Conservation (phyloP, 2,329 filamentous ascomycete genomes). For the Curvularia lunata region DNA sequence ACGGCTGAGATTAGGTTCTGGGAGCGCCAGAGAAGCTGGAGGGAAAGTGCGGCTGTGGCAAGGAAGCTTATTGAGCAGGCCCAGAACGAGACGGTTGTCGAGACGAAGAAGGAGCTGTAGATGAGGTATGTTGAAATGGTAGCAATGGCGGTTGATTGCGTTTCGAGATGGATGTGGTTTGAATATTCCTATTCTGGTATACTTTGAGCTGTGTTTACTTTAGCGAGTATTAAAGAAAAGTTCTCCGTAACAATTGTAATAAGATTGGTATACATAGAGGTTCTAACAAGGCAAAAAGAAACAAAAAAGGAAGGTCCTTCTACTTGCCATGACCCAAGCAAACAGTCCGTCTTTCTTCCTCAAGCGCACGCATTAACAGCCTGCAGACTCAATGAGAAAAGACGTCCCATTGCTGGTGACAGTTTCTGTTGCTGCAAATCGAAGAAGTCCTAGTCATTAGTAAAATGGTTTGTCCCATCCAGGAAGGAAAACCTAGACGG, state of each 20-base stretch:
- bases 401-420: slow-evolving; percentile 28
- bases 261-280: background rate
- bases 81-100: slow-evolving; percentile 33
- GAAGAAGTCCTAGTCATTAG: background rate
- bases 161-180: background rate
- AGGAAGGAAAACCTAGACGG: slow-evolving; percentile 3
- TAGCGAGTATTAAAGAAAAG: background rate
- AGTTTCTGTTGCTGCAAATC: slow-evolving; percentile 13
- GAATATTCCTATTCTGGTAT: slow-evolving; percentile 16
- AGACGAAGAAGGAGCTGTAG: slow-evolving; percentile 49
- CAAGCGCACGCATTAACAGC: slow-evolving; percentile 37
- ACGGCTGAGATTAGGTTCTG: slow-evolving; percentile 60
- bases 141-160: background rate
- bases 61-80: slow-evolving; percentile 57
- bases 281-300: background rate
- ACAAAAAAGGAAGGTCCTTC: background rate
- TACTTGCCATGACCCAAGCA: background rate
- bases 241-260: background rate
- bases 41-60: slow-evolving; percentile 59
- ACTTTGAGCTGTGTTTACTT: background rate
- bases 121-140: background rate
- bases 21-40: slow-evolving; percentile 57
- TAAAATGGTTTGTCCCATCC: background rate
- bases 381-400: slow-evolving; percentile 47
- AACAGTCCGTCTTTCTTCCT: slow-evolving; percentile 36